phyloP scores from a whole-genome alignment of 192 early-diverging fungal genomes.

The Linnemannia exigua region DNA sequence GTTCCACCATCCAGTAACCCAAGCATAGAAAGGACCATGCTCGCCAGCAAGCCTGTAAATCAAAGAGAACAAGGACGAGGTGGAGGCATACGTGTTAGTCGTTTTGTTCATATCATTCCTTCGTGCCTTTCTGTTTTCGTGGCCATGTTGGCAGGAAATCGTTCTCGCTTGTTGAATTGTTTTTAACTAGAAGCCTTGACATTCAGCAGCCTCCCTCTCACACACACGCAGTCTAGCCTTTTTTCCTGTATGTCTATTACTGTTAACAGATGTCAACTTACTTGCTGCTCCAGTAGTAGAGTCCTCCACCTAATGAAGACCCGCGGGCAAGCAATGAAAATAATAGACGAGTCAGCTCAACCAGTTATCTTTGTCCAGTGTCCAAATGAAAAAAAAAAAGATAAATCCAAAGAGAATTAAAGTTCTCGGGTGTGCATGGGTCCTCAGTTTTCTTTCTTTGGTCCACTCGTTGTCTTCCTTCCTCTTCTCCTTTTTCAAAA shows the following conservation, averaged over 20 bases:
- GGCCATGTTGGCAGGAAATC: no score
- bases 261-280: conserved; percentile 6
- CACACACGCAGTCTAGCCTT: not conserved
- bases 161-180: no score
- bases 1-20: conserved; percentile 70
- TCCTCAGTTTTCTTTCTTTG: not conserved
- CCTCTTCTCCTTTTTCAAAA: not conserved
- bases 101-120: no score
- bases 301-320: conserved; percentile 22
- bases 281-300: conserved; percentile 49
- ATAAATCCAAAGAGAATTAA: conserved; percentile 50
- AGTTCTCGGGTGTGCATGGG: conserved; percentile 4
- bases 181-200: no score
- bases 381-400: conserved; percentile 26
- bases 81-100: not conserved
- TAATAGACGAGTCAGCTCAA: not conserved
- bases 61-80: conserved; percentile 9
- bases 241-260: not conserved
- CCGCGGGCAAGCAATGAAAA: not conserved
- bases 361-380: not conserved
- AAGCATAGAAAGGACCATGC: conserved; percentile 55
- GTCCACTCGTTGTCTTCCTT: not conserved
- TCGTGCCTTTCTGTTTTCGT: no score
- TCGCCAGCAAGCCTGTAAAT: conserved; percentile 53
- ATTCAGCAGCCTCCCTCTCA: no score